Conservation (phyloP, 441 rosid species). For the Brassica balearica region DNA sequence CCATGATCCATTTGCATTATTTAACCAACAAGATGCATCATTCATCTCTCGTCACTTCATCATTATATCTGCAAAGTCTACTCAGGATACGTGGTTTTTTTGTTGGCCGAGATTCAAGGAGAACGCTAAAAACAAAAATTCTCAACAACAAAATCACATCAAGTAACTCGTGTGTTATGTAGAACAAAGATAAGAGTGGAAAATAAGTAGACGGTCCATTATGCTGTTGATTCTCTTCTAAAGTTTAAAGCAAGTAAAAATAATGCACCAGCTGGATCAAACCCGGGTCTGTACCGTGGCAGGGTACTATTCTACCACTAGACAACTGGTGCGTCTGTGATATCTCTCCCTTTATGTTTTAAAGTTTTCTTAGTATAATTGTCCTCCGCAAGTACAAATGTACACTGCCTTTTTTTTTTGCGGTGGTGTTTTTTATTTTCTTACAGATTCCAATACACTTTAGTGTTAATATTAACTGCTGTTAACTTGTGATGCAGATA, state of each 20-base stretch:
- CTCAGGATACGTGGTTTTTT: too few relatives aligned
- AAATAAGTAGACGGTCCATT: too few relatives aligned
- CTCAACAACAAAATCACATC: neutral
- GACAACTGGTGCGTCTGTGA: neutral
- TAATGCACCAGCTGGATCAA: slow-evolving; percentile 5
- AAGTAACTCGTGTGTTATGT: neutral
- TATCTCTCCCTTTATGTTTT: too few relatives aligned
- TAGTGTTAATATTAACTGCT: neutral
- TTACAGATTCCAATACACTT: too few relatives aligned
- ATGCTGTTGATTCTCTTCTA: too few relatives aligned
- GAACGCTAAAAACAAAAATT: neutral
- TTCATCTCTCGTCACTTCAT: neutral
- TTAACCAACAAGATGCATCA: neutral
- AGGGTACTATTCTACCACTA: slow-evolving; percentile 65
- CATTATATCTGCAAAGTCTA: too few relatives aligned
- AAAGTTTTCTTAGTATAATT: too few relatives aligned
- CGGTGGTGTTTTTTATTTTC: neutral
- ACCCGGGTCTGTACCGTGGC: slow-evolving; percentile 85
- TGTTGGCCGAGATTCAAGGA: neutral
- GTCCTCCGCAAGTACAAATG: too few relatives aligned
- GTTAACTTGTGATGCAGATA: neutral
- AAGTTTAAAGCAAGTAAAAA: too few relatives aligned
- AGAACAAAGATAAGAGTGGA: neutral
- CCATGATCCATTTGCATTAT: neutral
- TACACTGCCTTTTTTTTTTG: neutral